These are phyloP conservation scores for Lepidopterella palustris DNA, from an alignment of 495 filamentous ascomycete species.

Conservation along the genomic window DNA sequence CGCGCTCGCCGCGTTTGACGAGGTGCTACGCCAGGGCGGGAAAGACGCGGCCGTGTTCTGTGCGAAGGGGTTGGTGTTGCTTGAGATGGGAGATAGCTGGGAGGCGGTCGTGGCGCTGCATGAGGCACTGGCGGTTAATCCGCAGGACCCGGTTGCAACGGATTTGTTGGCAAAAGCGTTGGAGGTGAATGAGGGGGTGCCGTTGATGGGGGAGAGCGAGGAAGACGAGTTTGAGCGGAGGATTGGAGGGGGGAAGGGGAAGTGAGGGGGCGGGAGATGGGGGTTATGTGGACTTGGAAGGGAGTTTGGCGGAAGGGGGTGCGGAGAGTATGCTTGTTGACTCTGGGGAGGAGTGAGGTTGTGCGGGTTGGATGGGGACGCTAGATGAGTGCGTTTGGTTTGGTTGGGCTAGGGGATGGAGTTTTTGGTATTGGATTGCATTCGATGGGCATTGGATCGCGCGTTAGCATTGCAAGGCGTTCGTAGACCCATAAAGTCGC, in stretches of 20 bases:
- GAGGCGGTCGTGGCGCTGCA: conserved; percentile 39
- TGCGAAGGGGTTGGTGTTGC: conserved; percentile 51
- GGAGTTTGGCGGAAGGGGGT: conserved; percentile 11
- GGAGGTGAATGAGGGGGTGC: conserved; percentile 28
- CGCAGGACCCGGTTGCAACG: conserved; percentile 41
- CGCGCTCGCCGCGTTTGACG: conserved; percentile 44
- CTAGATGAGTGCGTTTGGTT: too few relatives aligned
- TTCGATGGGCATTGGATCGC: too few relatives aligned
- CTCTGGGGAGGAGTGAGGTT: conserved; percentile 10
- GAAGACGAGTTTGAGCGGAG: conserved; percentile 28
- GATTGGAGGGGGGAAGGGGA: conserved; percentile 19
- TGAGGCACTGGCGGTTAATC: conserved; percentile 39
- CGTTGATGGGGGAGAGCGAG: conserved; percentile 24
- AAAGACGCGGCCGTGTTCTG: conserved; percentile 54
- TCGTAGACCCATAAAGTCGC: too few relatives aligned
- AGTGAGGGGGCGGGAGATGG: conserved; percentile 10
- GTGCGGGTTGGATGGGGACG: not conserved
- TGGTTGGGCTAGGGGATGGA: too few relatives aligned
- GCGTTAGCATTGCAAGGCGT: too few relatives aligned
- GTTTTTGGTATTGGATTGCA: too few relatives aligned
- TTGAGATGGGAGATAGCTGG: conserved; percentile 37
- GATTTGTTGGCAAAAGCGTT: conserved; percentile 39
- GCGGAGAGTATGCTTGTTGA: conserved; percentile 30
- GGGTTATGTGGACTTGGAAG: conserved; percentile 17
- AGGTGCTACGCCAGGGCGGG: conserved; percentile 71